Evolutionary conservation across 768 basidiomycete genomes (phyloP).

Genomic region (Porpolomopsis calyptriformis): DNA sequence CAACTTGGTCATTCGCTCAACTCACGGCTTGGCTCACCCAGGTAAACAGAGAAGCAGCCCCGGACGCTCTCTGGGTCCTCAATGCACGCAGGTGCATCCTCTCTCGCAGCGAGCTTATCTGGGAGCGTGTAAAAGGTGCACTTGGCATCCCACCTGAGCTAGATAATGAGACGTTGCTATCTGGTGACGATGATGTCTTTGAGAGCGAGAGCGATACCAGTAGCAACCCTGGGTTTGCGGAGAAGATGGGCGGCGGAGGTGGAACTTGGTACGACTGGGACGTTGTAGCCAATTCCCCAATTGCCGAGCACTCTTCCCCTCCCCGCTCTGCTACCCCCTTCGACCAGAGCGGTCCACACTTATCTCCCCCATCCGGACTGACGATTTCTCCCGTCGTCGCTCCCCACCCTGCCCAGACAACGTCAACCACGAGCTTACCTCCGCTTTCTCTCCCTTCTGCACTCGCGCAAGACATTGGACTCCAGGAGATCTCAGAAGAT

Average conservation of each 20-base stretch:
- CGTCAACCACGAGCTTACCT: too few relatives aligned
- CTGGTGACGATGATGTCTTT: conserved; percentile 18
- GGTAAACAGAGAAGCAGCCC: conserved; percentile 47
- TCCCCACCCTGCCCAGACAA: too few relatives aligned
- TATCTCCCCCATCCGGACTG: conserved; percentile 8
- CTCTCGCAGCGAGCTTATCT: conserved; percentile 72
- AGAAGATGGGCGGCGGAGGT: conserved; percentile 30
- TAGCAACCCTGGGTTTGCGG: conserved; percentile 29
- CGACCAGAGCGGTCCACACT: conserved; percentile 9
- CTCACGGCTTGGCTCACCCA: conserved; percentile 59
- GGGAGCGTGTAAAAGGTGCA: conserved; percentile 84
- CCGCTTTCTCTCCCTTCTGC: too few relatives aligned
- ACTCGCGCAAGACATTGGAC: conserved; percentile 16
- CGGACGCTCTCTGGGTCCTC: conserved; percentile 66
- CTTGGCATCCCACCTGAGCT: conserved; percentile 82
- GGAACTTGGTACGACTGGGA: conserved; percentile 40
- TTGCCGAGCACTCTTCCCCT: conserved; percentile 15
- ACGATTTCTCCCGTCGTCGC: conserved; percentile 48
- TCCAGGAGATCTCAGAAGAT: conserved; percentile 58
- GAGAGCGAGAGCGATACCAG: conserved; percentile 14
- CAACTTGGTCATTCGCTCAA: conserved; percentile 62
- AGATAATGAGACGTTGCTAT: conserved; percentile 42
- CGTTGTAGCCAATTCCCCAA: conserved; percentile 34
- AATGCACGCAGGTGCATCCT: conserved; percentile 68
- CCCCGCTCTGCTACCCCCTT: conserved; percentile 14